Percentiles rank a stretch among this genome's conserved stretches.
Conservation (phyloP, 1,284 basidiomycete genomes). For the Puccinia brachypodii region DNA sequence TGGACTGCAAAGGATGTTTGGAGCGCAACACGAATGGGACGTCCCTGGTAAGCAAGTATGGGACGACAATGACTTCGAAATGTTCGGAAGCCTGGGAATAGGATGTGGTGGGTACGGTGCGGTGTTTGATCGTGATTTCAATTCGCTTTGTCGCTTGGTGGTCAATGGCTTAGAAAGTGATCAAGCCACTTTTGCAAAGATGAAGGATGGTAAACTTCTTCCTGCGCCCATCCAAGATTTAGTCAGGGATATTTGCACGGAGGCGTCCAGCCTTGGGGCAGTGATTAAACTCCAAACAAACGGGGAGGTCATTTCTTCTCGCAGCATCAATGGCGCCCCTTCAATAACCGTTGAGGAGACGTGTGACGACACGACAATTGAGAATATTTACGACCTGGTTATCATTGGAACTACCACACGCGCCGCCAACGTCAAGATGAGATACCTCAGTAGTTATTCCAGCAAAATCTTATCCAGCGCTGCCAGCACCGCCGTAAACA, state of each 20-base stretch:
- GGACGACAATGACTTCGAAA: slow-evolving; percentile 19
- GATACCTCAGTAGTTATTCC: slow-evolving; percentile 2
- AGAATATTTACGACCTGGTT: slow-evolving; percentile 15
- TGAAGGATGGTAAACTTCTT: neutral
- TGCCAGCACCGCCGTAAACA: neutral
- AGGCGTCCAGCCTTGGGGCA: neutral
- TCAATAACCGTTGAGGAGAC: slow-evolving; percentile 7
- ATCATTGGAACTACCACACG: slow-evolving; percentile 9
- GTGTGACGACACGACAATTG: too few species aligned
- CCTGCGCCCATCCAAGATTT: slow-evolving; percentile 20
- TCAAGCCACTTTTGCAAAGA: slow-evolving; percentile 7
- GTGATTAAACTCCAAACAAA: neutral
- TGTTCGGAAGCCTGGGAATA: slow-evolving; percentile 15
- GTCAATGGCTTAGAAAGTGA: slow-evolving; percentile 10
- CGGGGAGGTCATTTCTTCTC: slow-evolving; percentile 9
- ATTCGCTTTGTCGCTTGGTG: neutral
- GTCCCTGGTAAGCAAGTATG: neutral
- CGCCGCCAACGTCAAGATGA: slow-evolving; percentile 1
- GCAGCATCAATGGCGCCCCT: neutral
- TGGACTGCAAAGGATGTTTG: neutral
- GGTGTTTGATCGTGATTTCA: slow-evolving; percentile 19
- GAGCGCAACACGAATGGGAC: slow-evolving; percentile 2
- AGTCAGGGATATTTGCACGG: neutral
- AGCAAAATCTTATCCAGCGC: neutral
- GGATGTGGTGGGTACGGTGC: slow-evolving; percentile 11